phyloP scores from a whole-genome alignment of 2,329 filamentous ascomycete species.

The Cytospora schulzeri region DNA sequence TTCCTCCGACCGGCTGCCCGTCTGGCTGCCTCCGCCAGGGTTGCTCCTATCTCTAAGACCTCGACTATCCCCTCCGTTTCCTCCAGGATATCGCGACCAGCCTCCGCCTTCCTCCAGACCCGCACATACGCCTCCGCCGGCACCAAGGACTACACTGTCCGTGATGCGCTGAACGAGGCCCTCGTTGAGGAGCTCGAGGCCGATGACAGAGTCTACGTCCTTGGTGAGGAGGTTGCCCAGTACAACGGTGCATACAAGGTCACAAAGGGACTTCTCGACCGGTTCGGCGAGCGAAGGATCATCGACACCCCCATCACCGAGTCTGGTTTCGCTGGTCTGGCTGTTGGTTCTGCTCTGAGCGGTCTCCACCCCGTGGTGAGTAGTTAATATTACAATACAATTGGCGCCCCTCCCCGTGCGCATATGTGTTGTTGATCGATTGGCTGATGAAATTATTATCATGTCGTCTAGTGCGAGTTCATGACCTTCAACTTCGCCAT shows the following conservation, averaged over 20 bases:
- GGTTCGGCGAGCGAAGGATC: constrained; percentile 95
- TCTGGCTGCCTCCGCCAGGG: constrained; percentile 43
- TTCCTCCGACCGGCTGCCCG: constrained; percentile 49
- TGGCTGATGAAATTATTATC: not conserved
- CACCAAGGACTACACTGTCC: constrained; percentile 91
- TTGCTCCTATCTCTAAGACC: constrained; percentile 32
- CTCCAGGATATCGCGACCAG: constrained; percentile 23
- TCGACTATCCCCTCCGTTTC: constrained; percentile 33
- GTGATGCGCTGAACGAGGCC: constrained; percentile 96
- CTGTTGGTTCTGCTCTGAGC: constrained; percentile 90
- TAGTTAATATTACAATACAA: constrained; percentile 36
- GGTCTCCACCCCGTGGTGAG: constrained; percentile 91
- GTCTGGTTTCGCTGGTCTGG: constrained; percentile 90
- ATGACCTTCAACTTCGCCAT: constrained; percentile 99
- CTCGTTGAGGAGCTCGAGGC: constrained; percentile 94
- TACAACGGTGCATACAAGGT: constrained; percentile 99
- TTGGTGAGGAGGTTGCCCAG: constrained; percentile 98
- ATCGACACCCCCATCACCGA: constrained; percentile 99
- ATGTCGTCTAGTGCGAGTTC: constrained; percentile 78
- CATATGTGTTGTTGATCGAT: not conserved
- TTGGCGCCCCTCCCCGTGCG: not conserved
- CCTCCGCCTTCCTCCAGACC: constrained; percentile 47
- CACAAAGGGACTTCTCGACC: constrained; percentile 94
- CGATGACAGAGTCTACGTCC: constrained; percentile 92
- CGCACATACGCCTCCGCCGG: constrained; percentile 62